phyloP scores from a whole-genome alignment of 495 filamentous ascomycete species.

The Bathelium albidoporum region DNA sequence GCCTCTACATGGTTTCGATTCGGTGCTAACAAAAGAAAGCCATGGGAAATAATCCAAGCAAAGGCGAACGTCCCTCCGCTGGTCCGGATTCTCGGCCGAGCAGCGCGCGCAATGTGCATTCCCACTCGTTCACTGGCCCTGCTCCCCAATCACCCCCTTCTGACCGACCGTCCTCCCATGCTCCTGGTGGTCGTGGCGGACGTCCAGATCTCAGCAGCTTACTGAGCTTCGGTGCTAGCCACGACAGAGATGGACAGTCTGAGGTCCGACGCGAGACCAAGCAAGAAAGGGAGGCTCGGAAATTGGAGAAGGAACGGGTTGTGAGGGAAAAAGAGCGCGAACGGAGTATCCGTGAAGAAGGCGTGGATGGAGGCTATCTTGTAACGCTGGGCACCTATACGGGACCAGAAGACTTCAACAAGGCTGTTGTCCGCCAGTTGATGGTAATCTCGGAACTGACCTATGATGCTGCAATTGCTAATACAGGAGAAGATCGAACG shows the following conservation, averaged over 20 bases:
- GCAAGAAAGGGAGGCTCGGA: slow-evolving; percentile 81
- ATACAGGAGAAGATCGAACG: slow-evolving; percentile 62
- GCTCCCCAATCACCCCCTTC: not conserved
- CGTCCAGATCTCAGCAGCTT: slow-evolving; percentile 30
- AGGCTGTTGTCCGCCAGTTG: slow-evolving; percentile 77
- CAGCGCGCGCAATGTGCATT: slow-evolving; percentile 19
- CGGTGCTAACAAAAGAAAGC: not conserved
- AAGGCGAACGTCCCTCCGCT: slow-evolving; percentile 25
- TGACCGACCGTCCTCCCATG: not conserved
- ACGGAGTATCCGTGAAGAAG: slow-evolving; percentile 83
- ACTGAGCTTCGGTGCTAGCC: slow-evolving; percentile 23
- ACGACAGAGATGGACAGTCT: slow-evolving; percentile 19
- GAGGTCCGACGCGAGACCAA: slow-evolving; percentile 58
- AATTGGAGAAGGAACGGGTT: slow-evolving; percentile 67
- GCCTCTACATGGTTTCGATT: not conserved
- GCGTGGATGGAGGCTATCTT: slow-evolving; percentile 88
- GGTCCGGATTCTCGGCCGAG: slow-evolving; percentile 16
- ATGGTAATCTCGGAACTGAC: slow-evolving; percentile 51
- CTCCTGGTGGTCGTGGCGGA: slow-evolving; percentile 21
- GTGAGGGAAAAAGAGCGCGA: slow-evolving; percentile 73
- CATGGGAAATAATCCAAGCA: slow-evolving; percentile 36
- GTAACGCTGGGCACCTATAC: slow-evolving; percentile 93
- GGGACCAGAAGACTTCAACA: slow-evolving; percentile 86
- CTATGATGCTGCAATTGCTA: slow-evolving; percentile 1
- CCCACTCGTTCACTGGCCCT: slow-evolving; percentile 3